Evolutionary conservation across 257 asterid genomes (phyloP).

Genomic region (Solanum clarkiae): DNA sequence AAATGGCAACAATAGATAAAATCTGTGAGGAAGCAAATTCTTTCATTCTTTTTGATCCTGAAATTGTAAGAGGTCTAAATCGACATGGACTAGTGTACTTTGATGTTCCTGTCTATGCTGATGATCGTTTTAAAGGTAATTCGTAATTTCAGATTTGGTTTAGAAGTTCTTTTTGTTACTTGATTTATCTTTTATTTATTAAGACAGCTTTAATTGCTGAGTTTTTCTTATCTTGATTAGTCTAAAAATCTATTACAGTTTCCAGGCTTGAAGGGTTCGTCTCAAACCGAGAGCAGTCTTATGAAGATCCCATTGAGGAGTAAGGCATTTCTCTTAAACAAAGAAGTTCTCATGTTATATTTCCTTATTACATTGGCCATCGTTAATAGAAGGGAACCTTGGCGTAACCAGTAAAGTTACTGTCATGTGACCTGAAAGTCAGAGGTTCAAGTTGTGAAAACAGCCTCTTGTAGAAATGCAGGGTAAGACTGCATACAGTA

Average conservation of each 20-base stretch:
- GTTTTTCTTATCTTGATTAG: not conserved
- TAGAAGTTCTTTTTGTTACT: not conserved
- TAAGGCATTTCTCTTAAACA: conserved; percentile 23
- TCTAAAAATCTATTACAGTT: conserved; percentile 33
- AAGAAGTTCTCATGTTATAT: conserved; percentile 5
- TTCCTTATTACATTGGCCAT: not conserved
- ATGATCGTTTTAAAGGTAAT: conserved; percentile 92
- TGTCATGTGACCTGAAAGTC: not conserved
- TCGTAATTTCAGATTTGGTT: not conserved
- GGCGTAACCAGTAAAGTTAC: not conserved
- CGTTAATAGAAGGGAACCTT: not conserved
- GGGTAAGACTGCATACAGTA: not conserved
- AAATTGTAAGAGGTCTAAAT: conserved; percentile 63
- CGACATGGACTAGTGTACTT: conserved; percentile 90
- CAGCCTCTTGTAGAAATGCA: not conserved
- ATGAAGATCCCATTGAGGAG: conserved; percentile 99
- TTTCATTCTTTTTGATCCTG: conserved; percentile 80
- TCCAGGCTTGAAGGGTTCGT: conserved; percentile 99
- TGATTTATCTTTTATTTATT: not conserved
- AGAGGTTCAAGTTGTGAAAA: not conserved
- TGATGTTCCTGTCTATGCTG: conserved; percentile 92
- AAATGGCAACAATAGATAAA: conserved; percentile 94
- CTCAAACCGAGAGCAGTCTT: conserved; percentile 95
- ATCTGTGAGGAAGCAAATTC: conserved; percentile 94
- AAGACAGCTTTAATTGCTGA: not conserved